phyloP scores from a whole-genome alignment of 2,329 filamentous ascomycete species.

The Curvularia eragrostidis region DNA sequence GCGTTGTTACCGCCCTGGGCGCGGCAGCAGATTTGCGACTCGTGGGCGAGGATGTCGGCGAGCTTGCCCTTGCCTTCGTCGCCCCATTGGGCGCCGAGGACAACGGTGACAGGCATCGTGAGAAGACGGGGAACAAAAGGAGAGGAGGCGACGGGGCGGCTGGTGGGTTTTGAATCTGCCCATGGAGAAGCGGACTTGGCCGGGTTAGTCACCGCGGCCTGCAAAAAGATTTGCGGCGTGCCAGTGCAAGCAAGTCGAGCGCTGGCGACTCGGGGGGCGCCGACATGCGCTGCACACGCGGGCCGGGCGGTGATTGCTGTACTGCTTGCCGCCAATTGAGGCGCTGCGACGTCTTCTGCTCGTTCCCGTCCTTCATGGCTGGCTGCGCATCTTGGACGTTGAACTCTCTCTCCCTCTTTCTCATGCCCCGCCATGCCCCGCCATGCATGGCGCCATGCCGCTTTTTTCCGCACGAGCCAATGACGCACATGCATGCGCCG shows the following conservation, averaged over 20 bases:
- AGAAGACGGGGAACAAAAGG: slow-evolving; percentile 16
- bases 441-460: slow-evolving; percentile 19
- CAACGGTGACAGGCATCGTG: slow-evolving; percentile 61
- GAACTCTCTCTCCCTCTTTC: not conserved
- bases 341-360: not conserved
- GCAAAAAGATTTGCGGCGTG: slow-evolving; percentile 35
- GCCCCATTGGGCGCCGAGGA: slow-evolving; percentile 68
- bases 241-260: slow-evolving; percentile 7
- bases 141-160: slow-evolving; percentile 23
- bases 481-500: slow-evolving; percentile 17
- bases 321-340: not conserved
- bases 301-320: not conserved
- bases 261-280: not conserved
- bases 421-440: slow-evolving; percentile 26
- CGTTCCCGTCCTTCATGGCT: not conserved
- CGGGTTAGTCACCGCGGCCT: slow-evolving; percentile 26
- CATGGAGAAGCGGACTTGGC: slow-evolving; percentile 24
- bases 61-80: slow-evolving; percentile 67
- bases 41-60: slow-evolving; percentile 62
- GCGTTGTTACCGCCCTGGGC: slow-evolving; percentile 69
- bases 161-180: slow-evolving; percentile 28
- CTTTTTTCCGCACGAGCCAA: slow-evolving; percentile 21
- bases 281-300: not conserved
- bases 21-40: slow-evolving; percentile 63
- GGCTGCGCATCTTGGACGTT: not conserved